Base-by-base conservation (phyloP, 2,329 filamentous ascomycete genomes). In the Thyridium curvatum region DNA sequence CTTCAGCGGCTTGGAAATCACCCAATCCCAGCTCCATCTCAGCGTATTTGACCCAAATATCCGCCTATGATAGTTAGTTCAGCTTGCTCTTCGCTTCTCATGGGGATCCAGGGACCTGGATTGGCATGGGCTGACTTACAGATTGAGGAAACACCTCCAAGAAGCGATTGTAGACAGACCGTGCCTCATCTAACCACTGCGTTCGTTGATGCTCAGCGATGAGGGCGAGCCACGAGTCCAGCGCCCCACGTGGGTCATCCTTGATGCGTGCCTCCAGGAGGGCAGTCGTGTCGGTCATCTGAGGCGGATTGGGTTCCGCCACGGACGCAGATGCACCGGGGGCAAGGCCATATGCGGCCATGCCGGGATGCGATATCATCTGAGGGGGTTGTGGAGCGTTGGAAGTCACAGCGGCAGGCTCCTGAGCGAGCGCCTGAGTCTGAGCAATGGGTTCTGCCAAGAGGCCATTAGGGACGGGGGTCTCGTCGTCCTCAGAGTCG, bases 171-270 rank as follows among this genome's bases (percentile, higher is more conserved):
- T 93, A 98, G 13, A 83, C 79, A 42, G 73, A 77, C 47, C 91
- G 80, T 18, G 86, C 79, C 52, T 91, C 84, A 44, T 94, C 87
- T 45, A 90, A 66, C 60, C 89, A 86, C 63, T 85, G 85, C 52
- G 84, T 86, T 53, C 78, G 82, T 51, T 84, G 84, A 60, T 95
- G 79, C 58, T 96, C 88, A 49, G 78, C 77, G 57, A 98, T 91
- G 56, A 98, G 72, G 48, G 78, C 77, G 52, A 94, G 68, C 93
- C 93, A 98, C 26, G 91, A 88, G 58, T 93, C 86, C 62, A 93
- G 79, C 52, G 96, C 90, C 54, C 91, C 93, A 52, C 88, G 85
- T 13, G 91, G 86, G 56, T 98, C 93, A 55, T 96, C 86, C 58
- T 84, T 83, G 59, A 97, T 84, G 55, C 91, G 82, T 59, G 93